Base-by-base conservation (phyloP, 2,329 filamentous ascomycete genomes). In the Diaporthe sp. region DNA sequence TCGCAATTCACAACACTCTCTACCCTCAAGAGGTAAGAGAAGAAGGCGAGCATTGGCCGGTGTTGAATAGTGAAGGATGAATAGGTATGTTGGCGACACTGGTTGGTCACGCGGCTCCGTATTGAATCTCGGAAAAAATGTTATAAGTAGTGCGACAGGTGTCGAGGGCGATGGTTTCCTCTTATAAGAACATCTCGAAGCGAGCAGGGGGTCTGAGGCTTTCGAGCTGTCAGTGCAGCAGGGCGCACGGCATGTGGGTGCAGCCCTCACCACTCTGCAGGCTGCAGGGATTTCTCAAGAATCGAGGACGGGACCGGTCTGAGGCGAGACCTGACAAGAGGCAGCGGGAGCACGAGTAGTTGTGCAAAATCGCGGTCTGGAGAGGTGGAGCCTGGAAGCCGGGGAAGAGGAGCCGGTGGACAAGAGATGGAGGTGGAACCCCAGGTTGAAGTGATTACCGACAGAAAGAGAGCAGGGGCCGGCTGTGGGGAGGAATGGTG, bases 101-200 rank as follows among this genome's bases (percentile, higher is more conserved):
- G 25, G 19, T 12, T 42, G 70, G 44, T 61, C 44, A 57, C 37
- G 62, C 28, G 65, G 49, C 37, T 65, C 19, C 2, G 73, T 51
- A 7, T 7, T 37, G 9, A 37, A 53, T 13, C 39, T 15, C 28
- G 31, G 31, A 15, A 31, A 22, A 22, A 70, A 10, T 22, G 44
- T 37, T 39, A 25, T 28, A 44, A 70, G 62, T 65, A 28, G 39
- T 8, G 22, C 37, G 62, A 25, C 8, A 49, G 17, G 46, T 31
- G 37, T n/a, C 31, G 39, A 59, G 61, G 72, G 72, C 72, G 58
- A 72, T 25, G 51, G n/a, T 37, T n/a, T 65, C 31, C 65, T 58
- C 69, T 76, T 70, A 70, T 71, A 74, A 74, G 65, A 67, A 74
- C 62, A 74, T 72, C 44, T 72, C 31, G 58, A 37, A 73, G 28